Base-by-base conservation (phyloP, 176 grass and related monocot species). In the Raddia guianensis region DNA sequence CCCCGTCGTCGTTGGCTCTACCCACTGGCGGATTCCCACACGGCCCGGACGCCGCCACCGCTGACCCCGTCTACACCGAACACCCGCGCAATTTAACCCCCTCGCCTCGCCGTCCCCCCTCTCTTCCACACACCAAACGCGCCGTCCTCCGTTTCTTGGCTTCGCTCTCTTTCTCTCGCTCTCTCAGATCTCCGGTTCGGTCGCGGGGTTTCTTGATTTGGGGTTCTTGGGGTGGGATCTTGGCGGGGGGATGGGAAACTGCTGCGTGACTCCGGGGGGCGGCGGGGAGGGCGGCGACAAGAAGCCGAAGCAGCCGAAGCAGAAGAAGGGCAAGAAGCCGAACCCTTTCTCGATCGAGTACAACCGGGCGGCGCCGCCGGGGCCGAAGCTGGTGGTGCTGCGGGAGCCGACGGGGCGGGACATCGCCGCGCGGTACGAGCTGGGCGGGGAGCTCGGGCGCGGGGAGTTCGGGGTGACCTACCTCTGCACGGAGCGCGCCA, bases 391-490 rank as follows among this genome's bases (percentile, higher is more conserved):
- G 48, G 79, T 73, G 15, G 86, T 97, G 21, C 78, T 97, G 68
- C 84, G 66, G 64, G 77, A 91, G 46, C 88, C 88, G 21, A 83
- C 81, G 8, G 86, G 91, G 12, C 89, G 88, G 54, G 91, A 93
- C 69, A 91, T 97, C 50, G 73, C 63, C 9, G 87, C 73, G 80
- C 80, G 80, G 32, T 97, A 97, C 78, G 84, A 97, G 76, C 94
- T 97, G 27, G 94, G 94, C 37, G 61, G 75, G 75, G 94, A 97
- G 77, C 86, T 97, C 52, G 94, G 94, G 7, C 88, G 94, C 9
- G 94, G 94, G 7, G 94, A 97, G 89, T 97, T 97, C 16, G 94
- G 94, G 47, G 81, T 97, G 33, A 97, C 94, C 73, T 97, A 97
- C 90, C 94, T 93, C 53, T 97, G 94, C 94, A 97, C 88, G 3